A percentile compares a stretch with the other conserved stretches of the same genome.
These are phyloP conservation scores for Aspergillus japonicus DNA, from an alignment of 2,329 filamentous ascomycete species.

Conservation along the genomic window DNA sequence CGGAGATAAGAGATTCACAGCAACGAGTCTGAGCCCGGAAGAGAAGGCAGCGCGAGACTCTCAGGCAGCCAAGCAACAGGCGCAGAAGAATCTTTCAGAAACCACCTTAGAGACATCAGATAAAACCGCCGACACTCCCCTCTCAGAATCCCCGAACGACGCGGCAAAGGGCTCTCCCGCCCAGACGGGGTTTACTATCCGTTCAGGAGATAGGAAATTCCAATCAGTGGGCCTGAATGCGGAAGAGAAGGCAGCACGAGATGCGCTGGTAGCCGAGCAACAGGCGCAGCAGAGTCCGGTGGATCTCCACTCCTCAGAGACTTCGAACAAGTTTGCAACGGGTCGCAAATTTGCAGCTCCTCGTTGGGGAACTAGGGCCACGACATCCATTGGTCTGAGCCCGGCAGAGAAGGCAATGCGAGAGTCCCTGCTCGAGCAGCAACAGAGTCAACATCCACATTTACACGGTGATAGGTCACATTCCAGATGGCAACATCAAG, in stretches of 20 bases:
- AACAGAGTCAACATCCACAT: not conserved
- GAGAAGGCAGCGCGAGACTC: not conserved
- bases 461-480: not conserved
- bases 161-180: constrained; percentile 19
- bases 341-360: constrained; percentile 30
- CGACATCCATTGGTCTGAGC: constrained; percentile 28
- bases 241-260: constrained; percentile 33
- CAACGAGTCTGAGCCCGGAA: not conserved
- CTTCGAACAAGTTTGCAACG: constrained; percentile 19
- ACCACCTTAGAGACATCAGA: too few relatives aligned
- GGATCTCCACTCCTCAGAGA: constrained; percentile 28
- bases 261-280: constrained; percentile 20
- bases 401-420: constrained; percentile 34
- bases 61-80: too few relatives aligned
- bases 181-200: constrained; percentile 14
- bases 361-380: constrained; percentile 19
- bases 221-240: constrained; percentile 28
- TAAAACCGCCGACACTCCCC: constrained; percentile 19
- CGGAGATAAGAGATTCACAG: not conserved
- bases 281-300: constrained; percentile 7
- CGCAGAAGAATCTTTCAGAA: not conserved
- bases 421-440: constrained; percentile 19
- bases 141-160: constrained; percentile 29
- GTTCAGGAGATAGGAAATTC: constrained; percentile 16
- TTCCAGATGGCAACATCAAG: not conserved